These are phyloP conservation scores for Venturia pyrina DNA, from an alignment of 2,329 filamentous ascomycete genomes.

Conservation along the genomic window DNA sequence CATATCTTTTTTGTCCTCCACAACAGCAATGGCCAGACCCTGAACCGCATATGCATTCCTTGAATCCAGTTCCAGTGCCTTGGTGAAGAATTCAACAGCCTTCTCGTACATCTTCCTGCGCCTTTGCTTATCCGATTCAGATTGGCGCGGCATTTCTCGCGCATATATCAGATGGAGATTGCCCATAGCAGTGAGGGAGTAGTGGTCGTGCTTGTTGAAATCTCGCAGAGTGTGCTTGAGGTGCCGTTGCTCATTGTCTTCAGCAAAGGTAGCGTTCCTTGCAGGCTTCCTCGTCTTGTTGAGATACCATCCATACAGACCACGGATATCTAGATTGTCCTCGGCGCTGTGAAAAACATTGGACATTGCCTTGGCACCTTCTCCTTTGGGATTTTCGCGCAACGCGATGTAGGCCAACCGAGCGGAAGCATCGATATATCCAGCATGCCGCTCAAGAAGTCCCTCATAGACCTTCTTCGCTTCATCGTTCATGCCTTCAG, in stretches of 20 bases:
- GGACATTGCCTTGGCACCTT: conserved; percentile 75
- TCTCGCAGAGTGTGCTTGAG: conserved; percentile 94
- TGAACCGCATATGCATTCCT: conserved; percentile 95
- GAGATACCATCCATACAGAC: conserved; percentile 91
- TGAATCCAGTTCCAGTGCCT: conserved; percentile 86
- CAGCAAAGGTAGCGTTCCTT: conserved; percentile 55
- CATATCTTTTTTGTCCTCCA: conserved; percentile 89
- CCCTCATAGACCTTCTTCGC: conserved; percentile 84
- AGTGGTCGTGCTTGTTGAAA: conserved; percentile 96
- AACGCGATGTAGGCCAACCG: conserved; percentile 85
- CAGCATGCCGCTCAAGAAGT: conserved; percentile 70
- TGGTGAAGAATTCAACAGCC: conserved; percentile 97
- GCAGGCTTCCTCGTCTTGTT: conserved; percentile 79
- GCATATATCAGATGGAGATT: conserved; percentile 85
- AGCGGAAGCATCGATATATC: conserved; percentile 86
- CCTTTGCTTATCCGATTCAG: conserved; percentile 84
- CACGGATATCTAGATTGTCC: conserved; percentile 80
- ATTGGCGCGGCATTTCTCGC: conserved; percentile 86
- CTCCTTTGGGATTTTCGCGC: conserved; percentile 68
- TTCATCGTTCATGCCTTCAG: conserved; percentile 64
- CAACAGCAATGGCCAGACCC: conserved; percentile 84
- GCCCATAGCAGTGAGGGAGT: conserved; percentile 92
- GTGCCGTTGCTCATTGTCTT: conserved; percentile 86
- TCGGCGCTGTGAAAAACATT: conserved; percentile 79
- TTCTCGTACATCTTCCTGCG: conserved; percentile 77